Base-by-base conservation (phyloP, 306 rosid species). In the Ziziphus jujuba region DNA sequence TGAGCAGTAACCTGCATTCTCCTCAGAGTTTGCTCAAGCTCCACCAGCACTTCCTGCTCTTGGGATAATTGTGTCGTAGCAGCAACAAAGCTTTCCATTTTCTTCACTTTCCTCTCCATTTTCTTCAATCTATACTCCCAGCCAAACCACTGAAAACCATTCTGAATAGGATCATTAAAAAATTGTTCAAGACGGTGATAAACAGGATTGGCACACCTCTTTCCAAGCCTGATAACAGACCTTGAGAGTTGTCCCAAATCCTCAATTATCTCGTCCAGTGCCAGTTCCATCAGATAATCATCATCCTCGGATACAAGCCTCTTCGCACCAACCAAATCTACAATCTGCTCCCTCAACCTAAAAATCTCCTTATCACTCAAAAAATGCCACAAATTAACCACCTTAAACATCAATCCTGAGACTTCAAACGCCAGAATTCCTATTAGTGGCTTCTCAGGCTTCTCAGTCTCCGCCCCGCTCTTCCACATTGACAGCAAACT, bases 101-200 rank as follows among this genome's bases (percentile, higher is more conserved):
- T 93, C 86, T 83, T 88, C 82, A 88, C 82, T 60, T 85, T 88
- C 75, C 65, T 86, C 55, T 90, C 91, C 98, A 93, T 93, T 72
- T 93, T 93, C 58, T 83, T 80, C 95, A 76, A 81, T 68, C 79
- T 75, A 60, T 93, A 93, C 34, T 77, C 87, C 98, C 91, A 86
- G 1, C 93, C 91, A 2, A 58, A 67, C 87, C 90, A 93, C 9
- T 77, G 79, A 54, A 75, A 60, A 66, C 75, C 71, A 14, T 72
- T 64, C 57, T 76, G 69, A 44, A 40, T 9, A 14, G 97, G 99
- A 74, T 86, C 87, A 1, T 53, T 19, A 7, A 80, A 84, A 76
- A 90, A 84, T 7, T 69, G 71, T 69, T 83, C 90, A 40, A 80
- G 85, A 17, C 69, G 57, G 66, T 80, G 92, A 80, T 87, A 85